These are phyloP conservation scores for Agaricus sinodeliciosus DNA, from an alignment of 768 basidiomycete species.

Conservation along the genomic window DNA sequence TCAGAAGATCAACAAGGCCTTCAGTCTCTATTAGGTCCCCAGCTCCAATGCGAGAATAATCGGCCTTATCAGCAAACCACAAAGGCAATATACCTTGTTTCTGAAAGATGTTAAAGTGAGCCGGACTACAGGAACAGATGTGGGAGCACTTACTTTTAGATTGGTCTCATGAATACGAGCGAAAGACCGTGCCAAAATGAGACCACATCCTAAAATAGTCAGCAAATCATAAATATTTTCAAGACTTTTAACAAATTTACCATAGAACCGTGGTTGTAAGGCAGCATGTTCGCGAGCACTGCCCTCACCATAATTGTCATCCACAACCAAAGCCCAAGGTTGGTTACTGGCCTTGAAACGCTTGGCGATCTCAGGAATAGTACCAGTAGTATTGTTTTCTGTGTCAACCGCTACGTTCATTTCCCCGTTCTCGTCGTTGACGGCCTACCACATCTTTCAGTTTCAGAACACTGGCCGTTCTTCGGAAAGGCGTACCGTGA, in stretches of 20 bases:
- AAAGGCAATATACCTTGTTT: constrained; percentile 97
- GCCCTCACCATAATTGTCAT: constrained; percentile 97
- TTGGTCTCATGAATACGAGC: constrained; percentile 99
- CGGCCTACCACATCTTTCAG: constrained; percentile 43
- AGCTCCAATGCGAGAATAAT: constrained; percentile 78
- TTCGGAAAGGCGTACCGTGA: constrained; percentile 50
- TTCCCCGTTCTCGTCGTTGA: constrained; percentile 91
- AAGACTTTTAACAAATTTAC: constrained; percentile 27
- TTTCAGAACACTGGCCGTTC: neutral
- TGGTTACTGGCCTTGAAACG: constrained; percentile 75
- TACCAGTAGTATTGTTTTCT: constrained; percentile 55
- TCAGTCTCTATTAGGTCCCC: constrained; percentile 80
- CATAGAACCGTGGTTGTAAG: constrained; percentile 92
- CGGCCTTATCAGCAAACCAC: constrained; percentile 84
- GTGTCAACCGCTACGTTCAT: constrained; percentile 89
- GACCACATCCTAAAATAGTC: constrained; percentile 54
- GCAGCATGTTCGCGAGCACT: constrained; percentile 98
- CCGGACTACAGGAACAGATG: neutral
- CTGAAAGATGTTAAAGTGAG: constrained; percentile 30
- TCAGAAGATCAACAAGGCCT: constrained; percentile 70
- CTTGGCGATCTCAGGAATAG: constrained; percentile 90
- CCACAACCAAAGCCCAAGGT: constrained; percentile 92
- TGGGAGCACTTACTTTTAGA: constrained; percentile 56
- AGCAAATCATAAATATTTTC: neutral
- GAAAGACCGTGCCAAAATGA: constrained; percentile 90